phyloP scores from a whole-genome alignment of 1,284 basidiomycete genomes.

The Singerocomus inundabilis region DNA sequence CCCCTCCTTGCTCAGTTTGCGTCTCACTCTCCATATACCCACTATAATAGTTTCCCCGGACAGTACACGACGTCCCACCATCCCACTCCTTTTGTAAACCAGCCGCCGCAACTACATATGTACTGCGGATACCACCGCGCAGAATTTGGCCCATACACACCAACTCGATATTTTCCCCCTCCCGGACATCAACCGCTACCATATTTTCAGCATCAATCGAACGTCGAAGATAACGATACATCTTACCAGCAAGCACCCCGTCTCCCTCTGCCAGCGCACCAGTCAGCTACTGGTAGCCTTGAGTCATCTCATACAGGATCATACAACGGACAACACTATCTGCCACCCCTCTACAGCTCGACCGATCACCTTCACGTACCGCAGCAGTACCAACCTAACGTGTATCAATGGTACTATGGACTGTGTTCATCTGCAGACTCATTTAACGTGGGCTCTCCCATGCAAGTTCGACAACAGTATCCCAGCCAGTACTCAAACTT shows the following conservation, averaged over 20 bases:
- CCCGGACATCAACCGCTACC: conserved; percentile 31
- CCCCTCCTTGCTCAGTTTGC: conserved; percentile 8
- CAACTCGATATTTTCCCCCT: conserved; percentile 37
- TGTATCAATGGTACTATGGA: conserved; percentile 52
- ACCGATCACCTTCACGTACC: conserved; percentile 42
- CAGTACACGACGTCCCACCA: conserved; percentile 49
- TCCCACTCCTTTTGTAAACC: conserved; percentile 39
- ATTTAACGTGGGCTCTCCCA: conserved; percentile 36
- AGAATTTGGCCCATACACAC: conserved; percentile 34
- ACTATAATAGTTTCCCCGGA: conserved; percentile 39
- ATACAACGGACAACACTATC: conserved; percentile 37
- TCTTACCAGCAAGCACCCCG: conserved; percentile 15
- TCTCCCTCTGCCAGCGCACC: conserved; percentile 24
- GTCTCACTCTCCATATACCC: conserved; percentile 33
- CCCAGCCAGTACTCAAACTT: conserved; percentile 33
- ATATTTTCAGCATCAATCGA: conserved; percentile 33
- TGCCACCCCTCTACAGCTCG: conserved; percentile 40
- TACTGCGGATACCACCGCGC: conserved; percentile 34
- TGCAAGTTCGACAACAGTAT: conserved; percentile 43
- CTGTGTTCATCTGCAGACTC: conserved; percentile 30
- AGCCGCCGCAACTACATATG: conserved; percentile 39
- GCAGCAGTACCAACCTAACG: conserved; percentile 41
- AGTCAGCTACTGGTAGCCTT: conserved; percentile 11
- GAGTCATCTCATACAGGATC: conserved; percentile 29
- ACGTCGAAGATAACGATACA: conserved; percentile 13